Percentiles rank a stretch among this genome's conserved stretches.
Conservation (phyloP, 768 basidiomycete genomes). For the Trametes punicea region DNA sequence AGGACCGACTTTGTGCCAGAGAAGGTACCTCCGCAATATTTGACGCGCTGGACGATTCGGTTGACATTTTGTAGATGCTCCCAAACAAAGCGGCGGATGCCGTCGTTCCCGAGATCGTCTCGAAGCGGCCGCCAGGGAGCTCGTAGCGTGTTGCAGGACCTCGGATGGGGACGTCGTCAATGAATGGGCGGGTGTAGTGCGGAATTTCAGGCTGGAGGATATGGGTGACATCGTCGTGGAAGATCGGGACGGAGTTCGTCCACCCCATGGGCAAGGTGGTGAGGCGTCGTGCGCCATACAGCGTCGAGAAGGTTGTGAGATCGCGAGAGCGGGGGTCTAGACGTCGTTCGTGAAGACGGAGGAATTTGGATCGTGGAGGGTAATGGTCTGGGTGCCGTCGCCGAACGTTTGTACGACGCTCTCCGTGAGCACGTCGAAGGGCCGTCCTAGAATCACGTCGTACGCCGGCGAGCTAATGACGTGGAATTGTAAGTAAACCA, state of each 20-base stretch:
- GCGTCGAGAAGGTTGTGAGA: too few relatives aligned
- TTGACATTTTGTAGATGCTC: constrained; percentile 38
- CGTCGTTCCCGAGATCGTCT: constrained; percentile 27
- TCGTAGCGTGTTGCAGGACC: constrained; percentile 18
- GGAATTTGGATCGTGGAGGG: constrained; percentile 8
- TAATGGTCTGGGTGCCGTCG: constrained; percentile 3
- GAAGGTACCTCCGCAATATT: constrained; percentile 26
- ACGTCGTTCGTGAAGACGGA: neutral
- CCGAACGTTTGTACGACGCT: neutral
- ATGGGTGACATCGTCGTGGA: constrained; percentile 15
- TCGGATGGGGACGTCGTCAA: constrained; percentile 21
- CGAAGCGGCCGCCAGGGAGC: constrained; percentile 9
- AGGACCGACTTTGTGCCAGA: constrained; percentile 3
- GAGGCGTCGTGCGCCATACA: constrained; percentile 11
- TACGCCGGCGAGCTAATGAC: constrained; percentile 8
- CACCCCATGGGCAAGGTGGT: constrained; percentile 19
- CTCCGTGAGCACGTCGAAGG: constrained; percentile 8
- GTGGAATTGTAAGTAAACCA: constrained; percentile 10
- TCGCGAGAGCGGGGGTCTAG: constrained; percentile 8
- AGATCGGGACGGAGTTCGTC: constrained; percentile 21
- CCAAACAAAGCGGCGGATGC: constrained; percentile 34
- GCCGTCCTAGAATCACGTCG: constrained; percentile 12
- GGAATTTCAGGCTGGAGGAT: constrained; percentile 20
- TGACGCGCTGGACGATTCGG: constrained; percentile 33
- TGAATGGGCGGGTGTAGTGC: constrained; percentile 11